Base-by-base conservation (phyloP, 345 rosid species). In the Bruguiera parviflora region DNA sequence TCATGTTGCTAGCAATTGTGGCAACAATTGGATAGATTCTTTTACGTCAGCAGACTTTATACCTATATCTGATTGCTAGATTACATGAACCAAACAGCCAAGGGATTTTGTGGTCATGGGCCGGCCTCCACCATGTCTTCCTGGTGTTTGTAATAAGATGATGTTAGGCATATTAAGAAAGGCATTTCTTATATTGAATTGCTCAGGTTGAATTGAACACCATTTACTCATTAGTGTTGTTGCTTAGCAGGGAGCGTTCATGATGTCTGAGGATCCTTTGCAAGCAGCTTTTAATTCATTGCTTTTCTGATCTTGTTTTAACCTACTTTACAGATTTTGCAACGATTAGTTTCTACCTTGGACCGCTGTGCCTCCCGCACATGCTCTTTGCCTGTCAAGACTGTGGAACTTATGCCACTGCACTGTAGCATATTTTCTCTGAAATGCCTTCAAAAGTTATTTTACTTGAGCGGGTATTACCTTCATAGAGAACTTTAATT, bases 351-450 rank as follows among this genome's bases (percentile, higher is more conserved):
- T 75, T 87, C 88, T 35, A 92, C 96, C 71, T 74, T 95, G 77
- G 99, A 95, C 68, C 93, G 90, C 20, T 95, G 99, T 79, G 98
- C 98, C 66, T 92, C 98, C 67, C 96, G 99, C 29, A 95, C 98
- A 33, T 87, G 93, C 88, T 87, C 95, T 63, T 80, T 95, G 77
- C 99, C 99, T 46, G 31, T 92, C 77, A 96, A 90, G 77, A 95
- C 96, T n/a, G 98, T 92, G 69, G 93, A 88, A 81, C 94, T 95
- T 73, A 87, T 92, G 96, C 99, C 99, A 75, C 57, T 76, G 55
- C 90, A 95, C 65, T 95, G 98, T 79, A 84, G 99, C 83, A 82
- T 89, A 75, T 95, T 95, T 79, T 95, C 99, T 68, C 72, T 88
- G 82, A 79, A 86, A 68, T 95, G 99, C 86, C 80, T 95, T 73